A percentile compares a stretch with the other conserved stretches of the same genome.
phyloP scores from a whole-genome alignment of 768 basidiomycete genomes.

The Vishniacozyma victoriae region DNA sequence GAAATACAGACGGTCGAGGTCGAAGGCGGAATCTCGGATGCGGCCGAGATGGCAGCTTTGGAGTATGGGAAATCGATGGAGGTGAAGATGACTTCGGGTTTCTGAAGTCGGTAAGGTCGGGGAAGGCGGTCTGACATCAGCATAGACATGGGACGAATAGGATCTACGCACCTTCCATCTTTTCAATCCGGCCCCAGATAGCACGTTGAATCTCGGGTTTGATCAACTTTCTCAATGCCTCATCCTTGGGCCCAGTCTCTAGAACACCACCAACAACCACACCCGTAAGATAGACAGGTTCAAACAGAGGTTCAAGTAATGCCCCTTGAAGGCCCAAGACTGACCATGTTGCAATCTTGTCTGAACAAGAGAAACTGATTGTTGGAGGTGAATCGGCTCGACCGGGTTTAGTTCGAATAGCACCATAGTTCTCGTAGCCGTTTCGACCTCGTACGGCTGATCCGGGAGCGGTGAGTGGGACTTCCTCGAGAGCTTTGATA shows the following conservation, averaged over 20 bases:
- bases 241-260: slow-evolving; percentile 41
- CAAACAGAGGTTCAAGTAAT: slow-evolving; percentile 55
- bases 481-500: slow-evolving; percentile 52
- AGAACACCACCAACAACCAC: slow-evolving; percentile 77
- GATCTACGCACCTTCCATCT: slow-evolving; percentile 47
- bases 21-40: slow-evolving; percentile 40
- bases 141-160: slow-evolving; percentile 1
- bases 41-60: slow-evolving; percentile 42
- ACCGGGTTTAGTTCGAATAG: slow-evolving; percentile 88
- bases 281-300: slow-evolving; percentile 60
- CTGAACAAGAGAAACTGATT: slow-evolving; percentile 83
- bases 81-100: slow-evolving; percentile 59
- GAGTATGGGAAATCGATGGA: slow-evolving; percentile 58
- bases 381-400: slow-evolving; percentile 82
- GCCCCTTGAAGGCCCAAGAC: slow-evolving; percentile 81
- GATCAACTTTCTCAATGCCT: slow-evolving; percentile 38
- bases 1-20: slow-evolving; percentile 8
- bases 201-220: slow-evolving; percentile 64
- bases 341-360: slow-evolving; percentile 86
- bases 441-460: slow-evolving; percentile 59
- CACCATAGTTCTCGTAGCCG: slow-evolving; percentile 67
- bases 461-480: background rate
- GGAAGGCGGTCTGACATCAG: slow-evolving; percentile 47
- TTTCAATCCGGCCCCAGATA: slow-evolving; percentile 57
- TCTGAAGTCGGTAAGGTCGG: slow-evolving; percentile 52